Evolutionary conservation across 2,329 filamentous ascomycete species (phyloP).

Genomic region (Arthrobotrys conoides): DNA sequence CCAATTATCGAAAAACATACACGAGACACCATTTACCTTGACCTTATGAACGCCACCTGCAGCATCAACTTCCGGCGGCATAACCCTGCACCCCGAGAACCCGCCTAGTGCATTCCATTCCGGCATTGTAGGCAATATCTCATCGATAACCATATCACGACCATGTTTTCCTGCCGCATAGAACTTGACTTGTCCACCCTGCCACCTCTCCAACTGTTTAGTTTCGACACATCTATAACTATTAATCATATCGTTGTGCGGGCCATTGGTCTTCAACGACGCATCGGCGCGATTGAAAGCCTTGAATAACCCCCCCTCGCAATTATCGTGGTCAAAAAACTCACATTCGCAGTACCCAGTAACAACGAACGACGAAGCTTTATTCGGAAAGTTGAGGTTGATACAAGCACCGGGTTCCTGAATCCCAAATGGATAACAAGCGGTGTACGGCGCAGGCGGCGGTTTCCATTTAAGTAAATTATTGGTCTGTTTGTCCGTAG

Average conservation of each 20-base stretch:
- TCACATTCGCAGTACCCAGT: conserved; percentile 47
- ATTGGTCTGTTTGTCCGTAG: background rate
- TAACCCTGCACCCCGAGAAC: conserved; percentile 15
- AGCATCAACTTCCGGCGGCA: background rate
- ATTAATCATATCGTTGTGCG: conserved; percentile 19
- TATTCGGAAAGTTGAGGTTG: background rate
- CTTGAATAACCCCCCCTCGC: background rate
- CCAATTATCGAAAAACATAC: conserved; percentile 28
- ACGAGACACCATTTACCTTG: conserved; percentile 16
- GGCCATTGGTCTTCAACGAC: conserved; percentile 3
- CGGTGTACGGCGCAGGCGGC: background rate
- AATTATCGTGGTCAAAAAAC: conserved; percentile 20
- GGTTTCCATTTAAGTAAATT: background rate
- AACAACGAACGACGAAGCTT: conserved; percentile 8
- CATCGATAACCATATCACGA: background rate
- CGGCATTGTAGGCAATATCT: background rate
- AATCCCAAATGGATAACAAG: conserved; percentile 1
- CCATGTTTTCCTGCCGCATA: background rate
- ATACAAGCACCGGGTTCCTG: background rate
- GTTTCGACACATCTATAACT: conserved; percentile 22
- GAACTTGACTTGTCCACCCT: conserved; percentile 9
- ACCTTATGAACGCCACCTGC: background rate
- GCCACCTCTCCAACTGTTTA: conserved; percentile 3
- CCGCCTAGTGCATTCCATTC: background rate
- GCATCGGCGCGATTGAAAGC: conserved; percentile 44